Evolutionary conservation across 164 flowering plant genomes (phyloP).

Genomic region (Aristolochia contorta): DNA sequence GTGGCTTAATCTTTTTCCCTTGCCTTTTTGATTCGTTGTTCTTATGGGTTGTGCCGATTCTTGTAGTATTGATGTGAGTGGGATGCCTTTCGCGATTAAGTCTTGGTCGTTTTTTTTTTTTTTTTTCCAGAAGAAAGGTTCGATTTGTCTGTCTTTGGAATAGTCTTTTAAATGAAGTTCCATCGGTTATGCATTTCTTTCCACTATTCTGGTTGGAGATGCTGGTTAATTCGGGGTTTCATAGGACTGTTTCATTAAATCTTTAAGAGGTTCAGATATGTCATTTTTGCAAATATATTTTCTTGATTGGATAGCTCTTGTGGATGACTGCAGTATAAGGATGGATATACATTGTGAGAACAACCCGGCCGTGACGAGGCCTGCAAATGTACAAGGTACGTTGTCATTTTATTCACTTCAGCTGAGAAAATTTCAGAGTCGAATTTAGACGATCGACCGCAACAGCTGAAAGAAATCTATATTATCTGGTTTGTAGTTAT

Average conservation of each 20-base stretch:
- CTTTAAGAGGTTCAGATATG: background rate
- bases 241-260: too few species aligned
- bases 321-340: constrained; percentile 13
- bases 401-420: background rate
- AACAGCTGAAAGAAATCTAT: constrained; percentile 3
- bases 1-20: background rate
- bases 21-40: background rate
- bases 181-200: too few species aligned
- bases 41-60: background rate
- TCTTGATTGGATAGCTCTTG: constrained; percentile 3
- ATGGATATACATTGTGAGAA: constrained; percentile 78
- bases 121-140: background rate
- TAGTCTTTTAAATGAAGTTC: too few species aligned
- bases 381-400: constrained; percentile 3
- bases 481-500: background rate
- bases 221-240: too few species aligned
- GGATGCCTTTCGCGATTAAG: background rate
- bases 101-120: background rate
- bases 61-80: background rate
- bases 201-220: too few species aligned
- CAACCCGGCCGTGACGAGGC: constrained; percentile 34
- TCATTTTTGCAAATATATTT: background rate
- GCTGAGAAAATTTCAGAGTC: background rate
- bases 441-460: background rate
- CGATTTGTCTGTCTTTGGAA: background rate